Conservation (phyloP, 1,139 yeast species). For the Taiozyma sp. region DNA sequence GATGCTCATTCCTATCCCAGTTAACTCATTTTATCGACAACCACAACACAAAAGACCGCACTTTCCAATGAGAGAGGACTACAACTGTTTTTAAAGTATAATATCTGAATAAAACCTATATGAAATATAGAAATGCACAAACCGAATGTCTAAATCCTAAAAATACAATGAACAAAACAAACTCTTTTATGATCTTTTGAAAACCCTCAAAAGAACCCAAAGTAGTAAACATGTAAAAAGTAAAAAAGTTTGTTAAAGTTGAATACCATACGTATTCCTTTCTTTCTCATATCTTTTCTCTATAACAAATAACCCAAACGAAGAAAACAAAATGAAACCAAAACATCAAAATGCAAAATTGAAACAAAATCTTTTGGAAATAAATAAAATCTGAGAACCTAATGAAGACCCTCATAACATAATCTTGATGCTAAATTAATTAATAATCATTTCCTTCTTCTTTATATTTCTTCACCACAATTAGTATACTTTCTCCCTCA, state of each 20-base stretch:
- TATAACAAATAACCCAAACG: not conserved
- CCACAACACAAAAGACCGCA: not conserved
- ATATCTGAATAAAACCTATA: conserved; percentile 1
- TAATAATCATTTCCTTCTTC: not conserved
- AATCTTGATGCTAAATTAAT: not conserved
- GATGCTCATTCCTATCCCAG: too few species aligned
- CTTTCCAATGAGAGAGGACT: not conserved
- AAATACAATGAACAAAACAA: conserved; percentile 11
- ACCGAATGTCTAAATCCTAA: conserved; percentile 21
- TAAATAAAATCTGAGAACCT: not conserved
- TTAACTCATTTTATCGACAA: too few species aligned
- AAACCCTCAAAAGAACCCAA: not conserved
- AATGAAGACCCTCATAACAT: not conserved
- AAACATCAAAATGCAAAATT: not conserved
- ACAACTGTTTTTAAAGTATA: not conserved
- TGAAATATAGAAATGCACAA: conserved; percentile 12
- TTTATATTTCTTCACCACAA: not conserved
- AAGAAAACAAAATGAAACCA: not conserved
- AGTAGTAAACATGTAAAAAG: not conserved
- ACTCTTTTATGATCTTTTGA: conserved; percentile 15
- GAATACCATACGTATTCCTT: not conserved
- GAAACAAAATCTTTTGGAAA: not conserved
- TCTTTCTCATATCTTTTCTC: not conserved
- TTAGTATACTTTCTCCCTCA: not conserved
- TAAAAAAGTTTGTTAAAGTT: not conserved